A percentile compares a stretch with the other conserved stretches of the same genome.
These are phyloP conservation scores for Alternaria brassicicola DNA, from an alignment of 2,329 filamentous ascomycete species.

Conservation along the genomic window DNA sequence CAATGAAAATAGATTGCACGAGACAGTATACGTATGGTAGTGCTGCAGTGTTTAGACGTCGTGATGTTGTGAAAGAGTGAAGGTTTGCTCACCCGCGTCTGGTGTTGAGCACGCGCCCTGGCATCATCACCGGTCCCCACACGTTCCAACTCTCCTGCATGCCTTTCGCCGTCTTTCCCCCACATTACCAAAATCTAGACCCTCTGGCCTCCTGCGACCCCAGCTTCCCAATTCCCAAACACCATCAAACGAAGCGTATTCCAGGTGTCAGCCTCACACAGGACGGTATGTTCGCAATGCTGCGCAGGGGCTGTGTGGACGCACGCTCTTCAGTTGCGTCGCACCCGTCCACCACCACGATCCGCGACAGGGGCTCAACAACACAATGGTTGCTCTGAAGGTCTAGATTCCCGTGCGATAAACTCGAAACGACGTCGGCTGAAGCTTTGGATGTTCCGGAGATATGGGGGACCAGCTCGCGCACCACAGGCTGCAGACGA, in stretches of 20 bases:
- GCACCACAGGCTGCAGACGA: not conserved
- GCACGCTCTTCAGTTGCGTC: conserved; percentile 14
- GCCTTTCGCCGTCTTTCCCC: not conserved
- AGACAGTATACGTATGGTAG: too few species aligned
- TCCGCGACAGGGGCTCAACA: not conserved
- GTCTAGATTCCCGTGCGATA: not conserved
- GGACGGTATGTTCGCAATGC: conserved; percentile 17
- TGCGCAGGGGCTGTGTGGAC: conserved; percentile 8
- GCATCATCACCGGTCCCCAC: conserved; percentile 2
- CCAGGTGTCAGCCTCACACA: conserved; percentile 7
- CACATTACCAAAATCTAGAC: conserved; percentile 10
- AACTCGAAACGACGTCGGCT: conserved; percentile 1
- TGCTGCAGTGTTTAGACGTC: not conserved
- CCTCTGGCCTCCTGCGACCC: not conserved
- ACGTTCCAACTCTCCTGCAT: not conserved
- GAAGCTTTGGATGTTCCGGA: not conserved
- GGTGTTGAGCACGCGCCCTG: not conserved
- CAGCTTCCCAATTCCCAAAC: not conserved
- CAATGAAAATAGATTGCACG: not conserved
- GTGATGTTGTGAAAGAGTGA: not conserved
- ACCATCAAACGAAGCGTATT: not conserved
- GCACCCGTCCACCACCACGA: conserved; percentile 3
- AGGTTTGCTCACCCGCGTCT: not conserved
- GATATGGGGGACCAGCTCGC: not conserved
- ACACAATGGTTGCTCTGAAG: not conserved